Percentiles rank a stretch among this genome's conserved stretches.
Conservation (phyloP, 306 rosid species). For the Notholithocarpus densiflorus region DNA sequence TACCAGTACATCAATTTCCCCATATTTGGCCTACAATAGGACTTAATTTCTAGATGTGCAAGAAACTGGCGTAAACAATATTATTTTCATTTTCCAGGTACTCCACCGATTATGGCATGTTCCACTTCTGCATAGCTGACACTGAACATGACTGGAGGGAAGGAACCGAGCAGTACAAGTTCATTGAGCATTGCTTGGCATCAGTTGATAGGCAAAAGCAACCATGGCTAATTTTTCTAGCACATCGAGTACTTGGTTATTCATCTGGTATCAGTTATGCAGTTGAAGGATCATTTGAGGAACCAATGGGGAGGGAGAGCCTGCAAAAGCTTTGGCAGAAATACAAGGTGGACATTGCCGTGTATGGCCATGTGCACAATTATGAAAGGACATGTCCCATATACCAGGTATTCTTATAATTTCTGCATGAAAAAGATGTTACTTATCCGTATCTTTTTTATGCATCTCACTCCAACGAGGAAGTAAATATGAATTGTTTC, state of each 20-base stretch:
- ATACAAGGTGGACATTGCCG: slow-evolving; percentile 84
- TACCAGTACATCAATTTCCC: not conserved
- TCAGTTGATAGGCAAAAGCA: slow-evolving; percentile 87
- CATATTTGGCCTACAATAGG: not conserved
- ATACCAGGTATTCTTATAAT: slow-evolving; percentile 62
- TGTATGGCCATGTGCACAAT: slow-evolving; percentile 93
- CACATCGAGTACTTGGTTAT: slow-evolving; percentile 93
- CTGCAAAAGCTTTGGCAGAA: slow-evolving; percentile 94
- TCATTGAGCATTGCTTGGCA: slow-evolving; percentile 81
- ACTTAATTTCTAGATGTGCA: not conserved
- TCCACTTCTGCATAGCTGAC: slow-evolving; percentile 89
- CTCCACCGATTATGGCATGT: slow-evolving; percentile 79
- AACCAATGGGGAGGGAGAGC: slow-evolving; percentile 97
- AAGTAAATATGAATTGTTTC: not conserved
- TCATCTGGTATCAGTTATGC: slow-evolving; percentile 71
- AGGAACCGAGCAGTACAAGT: slow-evolving; percentile 78
- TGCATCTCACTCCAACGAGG: not conserved
- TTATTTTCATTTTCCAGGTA: slow-evolving; percentile 53
- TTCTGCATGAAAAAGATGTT: not conserved
- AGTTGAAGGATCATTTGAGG: slow-evolving; percentile 84
- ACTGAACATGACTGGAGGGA: slow-evolving; percentile 94
- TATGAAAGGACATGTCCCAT: slow-evolving; percentile 93
- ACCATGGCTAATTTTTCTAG: slow-evolving; percentile 92
- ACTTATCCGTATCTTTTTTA: not conserved
- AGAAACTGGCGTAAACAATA: not conserved